Conservation (phyloP, 2,329 filamentous ascomycete genomes). For the Diplodia sapinea region DNA sequence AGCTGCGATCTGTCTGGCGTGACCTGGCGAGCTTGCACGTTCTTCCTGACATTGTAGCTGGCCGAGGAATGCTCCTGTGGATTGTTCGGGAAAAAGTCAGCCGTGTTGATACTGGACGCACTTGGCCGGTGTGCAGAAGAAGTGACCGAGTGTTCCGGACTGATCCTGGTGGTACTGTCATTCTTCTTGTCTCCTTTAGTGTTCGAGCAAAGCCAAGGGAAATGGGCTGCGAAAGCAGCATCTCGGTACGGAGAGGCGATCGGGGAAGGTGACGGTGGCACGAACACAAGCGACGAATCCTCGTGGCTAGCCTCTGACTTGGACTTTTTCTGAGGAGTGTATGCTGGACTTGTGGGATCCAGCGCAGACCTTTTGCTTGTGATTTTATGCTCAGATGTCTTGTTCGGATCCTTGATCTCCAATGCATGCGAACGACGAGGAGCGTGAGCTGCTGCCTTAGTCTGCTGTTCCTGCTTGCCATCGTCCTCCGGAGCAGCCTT, state of each 20-base stretch:
- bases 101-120: conserved; percentile 49
- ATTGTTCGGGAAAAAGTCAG: conserved; percentile 51
- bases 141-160: conserved; percentile 31
- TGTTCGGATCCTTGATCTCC: conserved; percentile 49
- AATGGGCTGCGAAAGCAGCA: conserved; percentile 36
- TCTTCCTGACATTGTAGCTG: conserved; percentile 21
- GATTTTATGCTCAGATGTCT: conserved; percentile 34
- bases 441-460: conserved; percentile 14
- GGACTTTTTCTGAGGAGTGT: conserved; percentile 41
- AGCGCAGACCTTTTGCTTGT: conserved; percentile 37
- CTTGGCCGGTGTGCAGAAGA: conserved; percentile 43
- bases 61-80: conserved; percentile 38
- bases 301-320: conserved; percentile 33
- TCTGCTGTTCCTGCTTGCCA: conserved; percentile 5
- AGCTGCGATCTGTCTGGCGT: conserved; percentile 35
- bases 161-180: background rate
- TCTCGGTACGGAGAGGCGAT: conserved; percentile 33
- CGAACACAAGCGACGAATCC: conserved; percentile 33
- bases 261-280: conserved; percentile 44
- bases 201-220: conserved; percentile 37
- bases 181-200: conserved; percentile 34
- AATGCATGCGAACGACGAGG: conserved; percentile 49
- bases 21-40: background rate
- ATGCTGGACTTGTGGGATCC: conserved; percentile 50
- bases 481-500: conserved; percentile 5